Base-by-base conservation (phyloP, 75 land plant genomes). In the Cryptomeria japonica region DNA sequence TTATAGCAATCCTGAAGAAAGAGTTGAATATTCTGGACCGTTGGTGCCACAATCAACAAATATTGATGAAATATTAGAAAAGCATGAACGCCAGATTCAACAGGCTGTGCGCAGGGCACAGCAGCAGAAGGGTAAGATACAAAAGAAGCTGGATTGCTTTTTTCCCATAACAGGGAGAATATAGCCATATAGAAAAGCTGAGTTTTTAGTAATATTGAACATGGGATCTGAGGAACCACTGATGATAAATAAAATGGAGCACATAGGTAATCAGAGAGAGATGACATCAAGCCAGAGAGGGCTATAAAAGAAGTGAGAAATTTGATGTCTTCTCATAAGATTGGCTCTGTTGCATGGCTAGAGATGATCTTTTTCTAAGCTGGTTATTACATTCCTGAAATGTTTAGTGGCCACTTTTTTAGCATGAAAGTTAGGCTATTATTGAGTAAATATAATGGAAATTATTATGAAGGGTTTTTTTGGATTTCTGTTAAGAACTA, bases 1-100 rank as follows among this genome's bases (percentile, higher is more conserved):
- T 37, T 85, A 44, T 58, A 19, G 73, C 36, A 56, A 39, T 61
- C 72, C 76, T 55, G 72, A 85, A 58, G 72, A 85, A 39, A 58
- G 91, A 58, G 86, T 91, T 88, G 88, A 90, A 36, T 90, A 91
- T 70, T 89, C 90, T 72, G 93, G 92, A 34, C 89, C 91, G 37
- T 80, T 91, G 39, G 64, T 91, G 84, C 90, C 87, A 38, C 87
- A 89, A 32, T 87, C 86, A 37, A 85, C 70, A 86, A 87, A 86
- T 73, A 88, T 87, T 85, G 85, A 89, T 77, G 58, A 85, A 70
- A 75, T 88, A 70, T 86, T 89, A 53, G 89, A 91, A 84, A 90
- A 93, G 68, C 91, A 87, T 61, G 89, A 87, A 80, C 86, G 86
- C 19, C 87, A 87, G 56, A 80, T 84, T 6, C 88, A 82, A 61